Base-by-base conservation (phyloP, 345 rosid species). In the Leavenworthia alabamica region DNA sequence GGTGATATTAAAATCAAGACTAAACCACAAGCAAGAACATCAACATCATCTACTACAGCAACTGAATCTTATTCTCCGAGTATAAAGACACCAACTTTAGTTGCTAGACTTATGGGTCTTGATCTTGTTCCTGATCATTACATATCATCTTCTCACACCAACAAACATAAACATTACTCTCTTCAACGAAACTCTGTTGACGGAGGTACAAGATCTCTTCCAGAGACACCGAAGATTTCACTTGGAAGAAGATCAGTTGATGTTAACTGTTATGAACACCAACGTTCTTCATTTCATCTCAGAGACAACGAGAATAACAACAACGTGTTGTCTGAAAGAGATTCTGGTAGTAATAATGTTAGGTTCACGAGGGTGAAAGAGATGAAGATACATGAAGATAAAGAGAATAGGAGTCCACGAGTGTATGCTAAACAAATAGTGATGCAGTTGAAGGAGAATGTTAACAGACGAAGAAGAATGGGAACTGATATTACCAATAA, bases 21-120 rank as follows among this genome's bases (percentile, higher is more conserved):
- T 41, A 73, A 77, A 39, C 60, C 48, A 26, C 62, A 68, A 52
- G 41, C 75, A 64, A 79, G 60, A 74, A 43, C 47, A 43, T 17
- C n/a, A n/a, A n/a, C n/a, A 62, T 76, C 79, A 1, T 56, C 68
- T 20, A 10, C 46, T 41, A 42, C 57, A 8, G 47, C 10, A 0
- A 48, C 53, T 41, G 75, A 71, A 64, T 39, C 70, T 22, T 61
- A 77, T 60, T 86, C 98, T 16, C 93, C 96, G 5, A 80, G 81
- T 9, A 73, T 84, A 68, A 86, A 81, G 76, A 84, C 95, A 14
- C 98, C 98, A 23, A 88, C 75, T 46, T 73, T 92, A 36, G 93
- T 92, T 0, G 98, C 96, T 12, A 77, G 96, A 52, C 86, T 92
- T 17, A 92, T 92, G 98, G 98, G 98, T 42, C 95, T 92, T 13